These are phyloP conservation scores for Malus fusca DNA, from an alignment of 306 rosid species.

Conservation along the genomic window DNA sequence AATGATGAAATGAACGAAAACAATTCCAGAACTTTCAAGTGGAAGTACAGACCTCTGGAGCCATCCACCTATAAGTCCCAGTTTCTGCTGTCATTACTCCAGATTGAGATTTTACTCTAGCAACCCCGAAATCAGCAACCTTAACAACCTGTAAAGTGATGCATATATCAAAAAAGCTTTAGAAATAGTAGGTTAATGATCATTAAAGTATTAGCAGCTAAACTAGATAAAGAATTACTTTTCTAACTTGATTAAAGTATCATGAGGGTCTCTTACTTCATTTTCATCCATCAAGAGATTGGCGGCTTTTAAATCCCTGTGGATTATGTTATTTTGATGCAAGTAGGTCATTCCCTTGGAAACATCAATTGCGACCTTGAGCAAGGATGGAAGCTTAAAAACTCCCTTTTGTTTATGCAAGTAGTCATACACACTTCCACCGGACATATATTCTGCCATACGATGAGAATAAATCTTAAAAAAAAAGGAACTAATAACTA, in stretches of 20 bases:
- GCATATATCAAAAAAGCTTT: not conserved
- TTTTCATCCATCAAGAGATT: constrained; percentile 97
- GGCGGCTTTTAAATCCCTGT: constrained; percentile 93
- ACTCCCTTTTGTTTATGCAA: constrained; percentile 85
- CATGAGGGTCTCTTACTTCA: constrained; percentile 44
- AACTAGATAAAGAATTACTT: not conserved
- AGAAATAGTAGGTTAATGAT: not conserved
- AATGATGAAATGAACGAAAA: constrained; percentile 4
- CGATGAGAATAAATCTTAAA: constrained; percentile 8
- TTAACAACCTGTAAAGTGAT: constrained; percentile 63
- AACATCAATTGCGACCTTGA: constrained; percentile 84
- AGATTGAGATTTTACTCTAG: constrained; percentile 89
- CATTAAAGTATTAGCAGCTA: not conserved
- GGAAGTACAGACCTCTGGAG: constrained; percentile 68
- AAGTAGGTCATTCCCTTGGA: constrained; percentile 96
- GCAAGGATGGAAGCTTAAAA: constrained; percentile 81
- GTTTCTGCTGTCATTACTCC: constrained; percentile 99
- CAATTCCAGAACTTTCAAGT: constrained; percentile 9
- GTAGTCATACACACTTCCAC: constrained; percentile 97
- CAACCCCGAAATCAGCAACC: constrained; percentile 99
- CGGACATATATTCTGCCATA: constrained; percentile 80
- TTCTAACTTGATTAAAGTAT: not conserved
- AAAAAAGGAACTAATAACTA: not conserved
- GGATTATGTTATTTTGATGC: constrained; percentile 93
- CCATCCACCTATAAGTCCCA: constrained; percentile 99